Evolutionary conservation across 495 filamentous ascomycete genomes (phyloP).

Genomic region (Podospora australis): DNA sequence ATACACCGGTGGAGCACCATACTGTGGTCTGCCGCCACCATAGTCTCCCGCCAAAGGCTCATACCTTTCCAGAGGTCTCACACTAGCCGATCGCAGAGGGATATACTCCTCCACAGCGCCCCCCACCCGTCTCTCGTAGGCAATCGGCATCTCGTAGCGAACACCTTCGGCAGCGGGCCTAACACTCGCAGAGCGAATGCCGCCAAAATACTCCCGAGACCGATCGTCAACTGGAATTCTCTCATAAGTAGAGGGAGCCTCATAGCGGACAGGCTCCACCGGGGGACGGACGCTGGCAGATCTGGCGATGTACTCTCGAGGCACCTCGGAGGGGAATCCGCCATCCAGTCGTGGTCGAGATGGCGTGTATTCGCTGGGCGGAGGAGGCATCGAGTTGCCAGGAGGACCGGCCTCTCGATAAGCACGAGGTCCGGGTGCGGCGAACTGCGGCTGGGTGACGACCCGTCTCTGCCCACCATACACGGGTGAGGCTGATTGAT

Average conservation of each 20-base stretch:
- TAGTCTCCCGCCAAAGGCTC: constrained; percentile 17
- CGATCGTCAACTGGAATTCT: constrained; percentile 30
- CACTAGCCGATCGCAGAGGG: constrained; percentile 22
- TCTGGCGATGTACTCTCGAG: constrained; percentile 50
- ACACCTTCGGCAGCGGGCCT: constrained; percentile 40
- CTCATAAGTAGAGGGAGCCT: constrained; percentile 18
- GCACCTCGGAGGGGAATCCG: constrained; percentile 34
- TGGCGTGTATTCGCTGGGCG: constrained; percentile 39
- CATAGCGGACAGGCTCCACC: constrained; percentile 12
- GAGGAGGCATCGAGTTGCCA: constrained; percentile 31
- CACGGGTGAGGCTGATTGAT: constrained; percentile 34
- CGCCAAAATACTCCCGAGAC: constrained; percentile 41
- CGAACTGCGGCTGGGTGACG: constrained; percentile 48
- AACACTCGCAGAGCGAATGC: constrained; percentile 48
- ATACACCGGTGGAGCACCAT: constrained; percentile 29
- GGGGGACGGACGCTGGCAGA: constrained; percentile 52
- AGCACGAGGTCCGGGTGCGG: constrained; percentile 33
- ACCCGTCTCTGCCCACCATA: constrained; percentile 41
- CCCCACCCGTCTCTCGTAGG: constrained; percentile 43
- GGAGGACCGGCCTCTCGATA: constrained; percentile 50
- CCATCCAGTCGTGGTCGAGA: too few species aligned
- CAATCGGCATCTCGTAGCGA: constrained; percentile 44
- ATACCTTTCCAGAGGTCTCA: constrained; percentile 20
- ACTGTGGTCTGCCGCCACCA: constrained; percentile 32
- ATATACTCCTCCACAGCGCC: constrained; percentile 31